Evolutionary conservation across 1,284 basidiomycete genomes (phyloP), one percentile per base, ranked within the genome.

Genomic region (Flammula alnicola): DNA sequence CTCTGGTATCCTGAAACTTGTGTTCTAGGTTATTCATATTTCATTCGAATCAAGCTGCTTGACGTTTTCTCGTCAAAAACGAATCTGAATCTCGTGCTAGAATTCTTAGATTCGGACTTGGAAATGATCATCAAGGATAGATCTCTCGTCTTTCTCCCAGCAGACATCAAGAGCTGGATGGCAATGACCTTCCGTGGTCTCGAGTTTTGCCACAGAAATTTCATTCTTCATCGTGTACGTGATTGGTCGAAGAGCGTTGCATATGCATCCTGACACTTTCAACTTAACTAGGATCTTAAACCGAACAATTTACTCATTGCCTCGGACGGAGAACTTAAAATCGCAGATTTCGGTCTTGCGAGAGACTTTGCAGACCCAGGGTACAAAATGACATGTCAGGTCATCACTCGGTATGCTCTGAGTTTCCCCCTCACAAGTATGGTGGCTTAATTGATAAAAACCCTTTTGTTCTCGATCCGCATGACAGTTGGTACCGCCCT

Each of bases 111-210:
- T 60, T 95, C 92, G n/a, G 96, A 99, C 70, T 79, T 99, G 23
- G 97, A 99, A 71, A 93, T 93, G 62, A 87, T 99, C 58, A 98
- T 99, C 72, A 94, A 94, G 66, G 95, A 99, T 70, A 82, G 92
- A 37, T 78, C 85, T 2, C 82, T 97, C 42, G 89, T 98, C 27
- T 98, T 99, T 67, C 79, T 95, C 17, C 91, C 93, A 5, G 91
- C 92, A 0, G 96, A 99, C 68, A 96, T 98, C 73, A 99, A 99
- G 71, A 89, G 91, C 61, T 99, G 97, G 97, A 95, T 97, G 84
- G 91, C 91, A 12, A 99, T 99, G 97, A 93, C 92, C 0, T 87
- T 98, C 62, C 84, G 95, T 33, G 97, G 97, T 1, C 78, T 99
- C 16, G 96, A 98, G 67, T 99, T 97, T 68, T 98, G 96, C 61